Conservation (phyloP, 1,139 yeast species). For the Candida labiduridarum region DNA sequence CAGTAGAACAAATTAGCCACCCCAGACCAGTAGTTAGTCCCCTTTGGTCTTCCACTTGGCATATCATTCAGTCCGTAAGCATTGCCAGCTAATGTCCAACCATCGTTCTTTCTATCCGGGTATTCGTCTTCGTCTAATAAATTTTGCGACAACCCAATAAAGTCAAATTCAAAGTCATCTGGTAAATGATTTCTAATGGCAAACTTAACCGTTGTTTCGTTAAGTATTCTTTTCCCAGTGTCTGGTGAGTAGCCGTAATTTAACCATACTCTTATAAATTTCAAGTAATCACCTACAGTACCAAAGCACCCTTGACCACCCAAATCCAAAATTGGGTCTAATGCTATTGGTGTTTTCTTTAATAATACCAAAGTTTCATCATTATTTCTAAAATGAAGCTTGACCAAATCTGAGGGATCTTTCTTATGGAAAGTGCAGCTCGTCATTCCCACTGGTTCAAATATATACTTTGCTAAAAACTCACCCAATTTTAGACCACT, state of each 20-base stretch:
- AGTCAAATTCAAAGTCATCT: constrained; percentile 22
- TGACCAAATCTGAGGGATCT: constrained; percentile 26
- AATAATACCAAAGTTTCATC: constrained; percentile 20
- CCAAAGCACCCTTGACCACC: constrained; percentile 56
- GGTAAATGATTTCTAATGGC: constrained; percentile 42
- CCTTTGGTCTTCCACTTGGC: constrained; percentile 44
- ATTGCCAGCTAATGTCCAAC: constrained; percentile 75
- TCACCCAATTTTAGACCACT: constrained; percentile 46
- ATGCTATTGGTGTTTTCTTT: constrained; percentile 19
- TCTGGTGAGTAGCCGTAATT: constrained; percentile 48
- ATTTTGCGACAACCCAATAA: constrained; percentile 18
- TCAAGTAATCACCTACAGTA: constrained; percentile 44
- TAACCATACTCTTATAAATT: constrained; percentile 48
- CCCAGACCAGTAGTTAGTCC: constrained; percentile 49
- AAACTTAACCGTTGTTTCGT: constrained; percentile 30
- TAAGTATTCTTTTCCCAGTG: constrained; percentile 34
- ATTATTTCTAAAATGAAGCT: constrained; percentile 25
- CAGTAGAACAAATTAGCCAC: constrained; percentile 49
- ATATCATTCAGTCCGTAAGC: constrained; percentile 55
- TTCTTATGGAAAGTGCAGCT: constrained; percentile 39
- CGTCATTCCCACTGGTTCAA: constrained; percentile 47
- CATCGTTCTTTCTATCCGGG: constrained; percentile 61
- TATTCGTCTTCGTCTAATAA: constrained; percentile 21
- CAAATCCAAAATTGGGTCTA: constrained; percentile 40
- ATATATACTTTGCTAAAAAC: constrained; percentile 40